Conservation (phyloP, 768 basidiomycete species). For the Omphalotus guepiniiformis region DNA sequence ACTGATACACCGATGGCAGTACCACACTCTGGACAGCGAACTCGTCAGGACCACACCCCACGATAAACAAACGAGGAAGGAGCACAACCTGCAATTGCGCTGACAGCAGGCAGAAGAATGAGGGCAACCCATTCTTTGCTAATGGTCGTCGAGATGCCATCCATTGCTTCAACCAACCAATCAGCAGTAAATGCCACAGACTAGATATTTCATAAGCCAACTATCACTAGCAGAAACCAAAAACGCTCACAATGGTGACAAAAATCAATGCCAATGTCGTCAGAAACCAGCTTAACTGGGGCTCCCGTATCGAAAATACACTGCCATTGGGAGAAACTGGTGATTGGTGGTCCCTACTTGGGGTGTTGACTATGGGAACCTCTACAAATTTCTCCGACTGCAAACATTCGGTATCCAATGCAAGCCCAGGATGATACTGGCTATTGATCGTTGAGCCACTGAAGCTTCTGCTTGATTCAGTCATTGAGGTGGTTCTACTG, state of each 20-base stretch:
- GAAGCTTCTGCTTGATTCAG: conserved; percentile 2
- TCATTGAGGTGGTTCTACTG: conserved; percentile 1
- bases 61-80: neutral
- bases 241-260: conserved; percentile 56
- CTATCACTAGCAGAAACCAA: neutral
- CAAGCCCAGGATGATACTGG: conserved; percentile 4
- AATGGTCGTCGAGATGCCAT: conserved; percentile 65
- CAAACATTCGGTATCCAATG: conserved; percentile 1
- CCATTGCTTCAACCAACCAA: conserved; percentile 78
- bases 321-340: neutral
- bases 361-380: neutral
- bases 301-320: conserved; percentile 31
- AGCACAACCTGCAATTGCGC: conserved; percentile 66
- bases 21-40: conserved; percentile 58
- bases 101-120: conserved; percentile 83
- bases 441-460: conserved; percentile 4
- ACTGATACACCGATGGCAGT: conserved; percentile 90
- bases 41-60: neutral
- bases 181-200: conserved; percentile 56
- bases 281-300: conserved; percentile 55
- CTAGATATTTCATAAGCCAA: conserved; percentile 23
- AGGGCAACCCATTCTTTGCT: conserved; percentile 88
- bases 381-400: neutral
- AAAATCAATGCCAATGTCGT: conserved; percentile 49
- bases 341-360: neutral